Evolutionary conservation across 2,329 filamentous ascomycete species (phyloP).

Genomic region (Zymoseptoria tritici): DNA sequence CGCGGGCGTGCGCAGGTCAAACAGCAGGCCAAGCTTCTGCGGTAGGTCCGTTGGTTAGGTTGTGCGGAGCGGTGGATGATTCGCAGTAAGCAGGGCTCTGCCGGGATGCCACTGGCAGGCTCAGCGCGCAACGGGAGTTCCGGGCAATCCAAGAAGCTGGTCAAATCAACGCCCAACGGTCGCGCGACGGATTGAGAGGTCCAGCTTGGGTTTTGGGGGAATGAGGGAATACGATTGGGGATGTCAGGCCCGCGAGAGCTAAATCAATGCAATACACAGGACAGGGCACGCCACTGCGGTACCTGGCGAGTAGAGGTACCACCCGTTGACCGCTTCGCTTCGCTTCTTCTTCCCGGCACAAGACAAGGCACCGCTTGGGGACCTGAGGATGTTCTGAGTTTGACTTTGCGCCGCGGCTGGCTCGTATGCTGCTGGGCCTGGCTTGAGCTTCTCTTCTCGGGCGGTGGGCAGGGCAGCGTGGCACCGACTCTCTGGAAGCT

Average conservation of each 20-base stretch:
- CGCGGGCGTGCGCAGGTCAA: constrained; percentile 14
- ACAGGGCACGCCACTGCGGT: no score
- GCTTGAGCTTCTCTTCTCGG: neutral
- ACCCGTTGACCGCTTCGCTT: neutral
- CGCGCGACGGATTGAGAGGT: neutral
- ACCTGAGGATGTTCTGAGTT: neutral
- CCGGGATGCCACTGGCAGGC: constrained; percentile 7
- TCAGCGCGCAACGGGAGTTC: neutral
- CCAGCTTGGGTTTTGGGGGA: neutral
- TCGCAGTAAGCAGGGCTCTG: constrained; percentile 7
- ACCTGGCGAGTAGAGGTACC: neutral
- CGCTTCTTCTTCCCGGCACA: no score
- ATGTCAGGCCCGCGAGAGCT: constrained; percentile 3
- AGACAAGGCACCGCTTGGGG: neutral
- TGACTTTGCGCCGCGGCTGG: neutral
- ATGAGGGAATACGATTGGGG: neutral
- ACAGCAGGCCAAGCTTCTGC: constrained; percentile 9
- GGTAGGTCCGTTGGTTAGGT: constrained; percentile 1
- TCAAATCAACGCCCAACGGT: neutral
- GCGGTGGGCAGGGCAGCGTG: neutral
- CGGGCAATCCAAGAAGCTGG: neutral
- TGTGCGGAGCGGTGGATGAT: constrained; percentile 5
- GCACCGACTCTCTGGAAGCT: neutral
- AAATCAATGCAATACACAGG: neutral
- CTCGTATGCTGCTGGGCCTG: neutral